These are phyloP conservation scores for Pyrenochaeta sp. DNA, from an alignment of 2,329 filamentous ascomycete genomes.

Conservation along the genomic window DNA sequence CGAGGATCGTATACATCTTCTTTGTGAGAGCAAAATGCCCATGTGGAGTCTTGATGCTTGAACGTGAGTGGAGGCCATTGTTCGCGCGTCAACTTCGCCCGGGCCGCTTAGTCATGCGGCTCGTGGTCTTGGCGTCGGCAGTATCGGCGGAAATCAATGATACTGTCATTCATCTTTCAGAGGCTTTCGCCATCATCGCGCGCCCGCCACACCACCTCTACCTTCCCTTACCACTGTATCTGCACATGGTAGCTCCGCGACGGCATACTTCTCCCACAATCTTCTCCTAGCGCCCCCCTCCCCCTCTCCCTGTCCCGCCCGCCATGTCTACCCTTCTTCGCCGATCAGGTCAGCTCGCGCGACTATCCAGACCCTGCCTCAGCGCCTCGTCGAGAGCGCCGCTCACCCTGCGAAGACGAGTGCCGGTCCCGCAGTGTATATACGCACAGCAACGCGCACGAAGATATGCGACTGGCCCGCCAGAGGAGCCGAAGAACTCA, in stretches of 20 bases:
- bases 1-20: no score
- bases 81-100: neutral
- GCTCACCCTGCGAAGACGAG: slow-evolving; percentile 43
- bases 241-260: slow-evolving; percentile 26
- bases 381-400: slow-evolving; percentile 61
- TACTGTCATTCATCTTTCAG: slow-evolving; percentile 19
- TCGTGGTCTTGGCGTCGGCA: slow-evolving; percentile 5
- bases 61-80: neutral
- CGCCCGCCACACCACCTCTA: slow-evolving; percentile 20
- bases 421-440: slow-evolving; percentile 53
- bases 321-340: slow-evolving; percentile 73
- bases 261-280: slow-evolving; percentile 4
- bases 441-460: slow-evolving; percentile 55
- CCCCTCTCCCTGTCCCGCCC: slow-evolving; percentile 34
- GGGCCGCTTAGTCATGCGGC: slow-evolving; percentile 17
- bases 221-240: slow-evolving; percentile 3
- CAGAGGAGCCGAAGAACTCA: slow-evolving; percentile 44
- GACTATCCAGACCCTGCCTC: slow-evolving; percentile 66
- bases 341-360: slow-evolving; percentile 71
- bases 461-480: slow-evolving; percentile 52
- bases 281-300: slow-evolving; percentile 13
- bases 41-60: neutral
- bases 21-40: neutral
- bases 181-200: slow-evolving; percentile 24
- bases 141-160: slow-evolving; percentile 21